These are phyloP conservation scores for Ustilago sp. DNA, from an alignment of 1,284 basidiomycete species.

Conservation along the genomic window DNA sequence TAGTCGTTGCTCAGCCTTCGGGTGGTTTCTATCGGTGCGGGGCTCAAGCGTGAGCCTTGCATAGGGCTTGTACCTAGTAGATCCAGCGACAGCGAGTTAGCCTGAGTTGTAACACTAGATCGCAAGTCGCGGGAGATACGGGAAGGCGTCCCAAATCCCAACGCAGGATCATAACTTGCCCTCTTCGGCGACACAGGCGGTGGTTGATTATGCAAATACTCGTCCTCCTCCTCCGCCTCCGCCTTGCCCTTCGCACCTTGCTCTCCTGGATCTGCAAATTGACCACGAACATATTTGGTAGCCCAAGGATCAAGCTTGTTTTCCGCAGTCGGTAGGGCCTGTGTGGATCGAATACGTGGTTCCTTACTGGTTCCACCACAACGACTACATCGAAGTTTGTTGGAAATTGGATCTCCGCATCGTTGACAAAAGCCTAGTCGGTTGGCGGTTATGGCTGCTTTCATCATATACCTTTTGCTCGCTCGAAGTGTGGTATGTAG, in stretches of 20 bases:
- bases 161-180: slow-evolving; percentile 19
- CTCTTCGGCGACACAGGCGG: slow-evolving; percentile 36
- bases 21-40: not conserved
- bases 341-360: slow-evolving; percentile 17
- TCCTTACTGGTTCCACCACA: slow-evolving; percentile 38
- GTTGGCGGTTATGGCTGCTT: slow-evolving; percentile 6
- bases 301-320: slow-evolving; percentile 42
- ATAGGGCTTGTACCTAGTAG: not conserved
- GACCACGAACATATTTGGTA: slow-evolving; percentile 24
- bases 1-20: slow-evolving; percentile 39
- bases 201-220: slow-evolving; percentile 26
- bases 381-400: slow-evolving; percentile 31
- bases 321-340: slow-evolving; percentile 7
- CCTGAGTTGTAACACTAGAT: slow-evolving; percentile 1
- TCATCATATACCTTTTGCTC: not conserved
- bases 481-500: not conserved
- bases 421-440: slow-evolving; percentile 45
- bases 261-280: not conserved
- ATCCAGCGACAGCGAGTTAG: not conserved
- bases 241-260: not conserved
- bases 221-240: slow-evolving; percentile 13
- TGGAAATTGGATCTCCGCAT: slow-evolving; percentile 46
- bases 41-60: not conserved
- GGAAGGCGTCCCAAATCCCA: slow-evolving; percentile 53
- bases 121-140: slow-evolving; percentile 53